Conservation (phyloP, 768 basidiomycete genomes). For the Podaxis mareebaensis region DNA sequence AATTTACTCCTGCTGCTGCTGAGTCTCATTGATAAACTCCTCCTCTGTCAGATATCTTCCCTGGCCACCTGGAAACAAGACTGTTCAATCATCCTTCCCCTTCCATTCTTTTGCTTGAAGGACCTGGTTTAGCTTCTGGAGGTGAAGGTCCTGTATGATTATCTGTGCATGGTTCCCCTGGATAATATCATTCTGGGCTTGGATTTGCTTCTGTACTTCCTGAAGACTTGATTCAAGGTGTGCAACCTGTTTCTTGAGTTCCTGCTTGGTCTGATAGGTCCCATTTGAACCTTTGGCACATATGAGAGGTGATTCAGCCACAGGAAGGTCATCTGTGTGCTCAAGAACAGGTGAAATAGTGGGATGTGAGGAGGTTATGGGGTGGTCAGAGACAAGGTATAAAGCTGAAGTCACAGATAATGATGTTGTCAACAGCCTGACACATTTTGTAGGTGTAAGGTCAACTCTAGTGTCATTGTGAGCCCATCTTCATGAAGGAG, state of each 20-base stretch:
- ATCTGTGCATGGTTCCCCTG: conserved; percentile 7
- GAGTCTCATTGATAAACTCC: not conserved
- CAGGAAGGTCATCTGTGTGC: too few relatives aligned
- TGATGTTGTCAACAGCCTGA: too few relatives aligned
- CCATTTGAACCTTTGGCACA: too few relatives aligned
- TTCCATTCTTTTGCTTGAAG: not conserved
- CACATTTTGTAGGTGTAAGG: too few relatives aligned
- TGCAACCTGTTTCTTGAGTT: not conserved
- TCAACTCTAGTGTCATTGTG: too few relatives aligned
- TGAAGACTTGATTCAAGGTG: not conserved
- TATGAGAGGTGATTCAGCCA: too few relatives aligned
- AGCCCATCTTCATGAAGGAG: too few relatives aligned
- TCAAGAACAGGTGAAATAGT: too few relatives aligned
- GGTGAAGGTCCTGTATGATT: conserved; percentile 9
- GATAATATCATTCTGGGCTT: conserved; percentile 10
- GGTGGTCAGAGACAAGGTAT: too few relatives aligned
- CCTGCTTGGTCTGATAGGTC: too few relatives aligned
- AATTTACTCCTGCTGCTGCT: not conserved
- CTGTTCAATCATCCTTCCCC: conserved; percentile 1
- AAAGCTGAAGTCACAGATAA: too few relatives aligned
- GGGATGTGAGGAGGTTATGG: too few relatives aligned
- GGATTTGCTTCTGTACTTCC: not conserved
- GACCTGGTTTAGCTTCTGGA: not conserved
- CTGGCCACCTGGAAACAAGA: conserved; percentile 3
- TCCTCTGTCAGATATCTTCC: not conserved